Evolutionary conservation across 495 filamentous ascomycete genomes (phyloP), one percentile per base, ranked within the genome.

Genomic region (Sporormia fimetaria): DNA sequence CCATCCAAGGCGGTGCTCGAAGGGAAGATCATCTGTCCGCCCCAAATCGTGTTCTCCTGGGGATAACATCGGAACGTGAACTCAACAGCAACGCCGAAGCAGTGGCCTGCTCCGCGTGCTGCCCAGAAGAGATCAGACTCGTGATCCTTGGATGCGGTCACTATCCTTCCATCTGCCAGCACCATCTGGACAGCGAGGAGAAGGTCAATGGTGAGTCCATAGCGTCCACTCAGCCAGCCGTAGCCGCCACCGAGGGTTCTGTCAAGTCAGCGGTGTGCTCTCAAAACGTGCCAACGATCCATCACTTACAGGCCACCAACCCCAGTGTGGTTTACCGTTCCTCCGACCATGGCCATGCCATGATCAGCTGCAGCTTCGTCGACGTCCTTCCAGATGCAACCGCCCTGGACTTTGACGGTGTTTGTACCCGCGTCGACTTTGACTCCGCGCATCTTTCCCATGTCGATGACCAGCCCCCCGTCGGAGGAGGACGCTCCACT

Each of bases 191-290:
- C 65, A 4, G 59, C 58, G 6, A 74, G 45, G 0, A 76, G 61
- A 43, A 67, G 69, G 57, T 75, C 73, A 42, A 73, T 66, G 0
- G 61, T 63, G 8, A 74, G 59, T 9, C 73, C 74, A 42, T 73
- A 57, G 21, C 57, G 42, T 1, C 66, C 66, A 31, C 59, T 62
- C 6, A 77, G 57, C 57, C 63, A 68, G 17, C 73, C 73, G 47
- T 73, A 70, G 3, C 75, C 73, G 0, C 73, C 73, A 4, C 73
- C 72, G 1, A 78, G 58, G 0, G 70, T 75, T n/a, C n/a, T n/a
- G n/a, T n/a, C n/a, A n/a, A n/a, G n/a, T n/a, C n/a, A n/a, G n/a
- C n/a, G n/a, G n/a, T n/a, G n/a, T n/a, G n/a, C n/a, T n/a, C n/a
- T n/a, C n/a, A n/a, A n/a, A n/a, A n/a, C n/a, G n/a, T n/a, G n/a